Percentiles rank a stretch among this genome's conserved stretches.
These are phyloP conservation scores for Ogataea polymorpha DNA, from an alignment of 805 yeast species.

Conservation along the genomic window DNA sequence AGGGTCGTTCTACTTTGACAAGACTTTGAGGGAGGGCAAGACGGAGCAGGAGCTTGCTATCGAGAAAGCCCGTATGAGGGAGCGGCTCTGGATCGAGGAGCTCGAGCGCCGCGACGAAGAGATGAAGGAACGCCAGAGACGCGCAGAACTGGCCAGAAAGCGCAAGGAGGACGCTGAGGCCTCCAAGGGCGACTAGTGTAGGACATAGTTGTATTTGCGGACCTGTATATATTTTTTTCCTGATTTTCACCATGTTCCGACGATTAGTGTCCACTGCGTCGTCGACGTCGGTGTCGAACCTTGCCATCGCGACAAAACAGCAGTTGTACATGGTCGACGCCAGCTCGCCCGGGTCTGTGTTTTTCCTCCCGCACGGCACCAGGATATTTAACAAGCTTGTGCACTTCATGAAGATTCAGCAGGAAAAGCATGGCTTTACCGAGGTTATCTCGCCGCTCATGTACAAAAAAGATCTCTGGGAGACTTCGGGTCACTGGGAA, in stretches of 20 bases:
- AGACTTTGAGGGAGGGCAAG: constrained; percentile 41
- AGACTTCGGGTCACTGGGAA: constrained; percentile 92
- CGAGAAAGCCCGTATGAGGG: constrained; percentile 83
- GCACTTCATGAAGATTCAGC: constrained; percentile 82
- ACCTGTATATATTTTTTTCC: not conserved
- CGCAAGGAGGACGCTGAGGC: constrained; percentile 8
- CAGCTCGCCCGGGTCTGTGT: constrained; percentile 85
- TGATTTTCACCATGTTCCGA: constrained; percentile 2
- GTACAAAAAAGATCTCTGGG: constrained; percentile 81
- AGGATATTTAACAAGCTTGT: constrained; percentile 76
- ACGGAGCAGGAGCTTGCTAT: constrained; percentile 62
- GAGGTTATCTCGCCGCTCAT: constrained; percentile 93
- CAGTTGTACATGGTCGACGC: constrained; percentile 76
- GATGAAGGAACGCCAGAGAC: constrained; percentile 60
- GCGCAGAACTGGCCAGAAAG: constrained; percentile 62
- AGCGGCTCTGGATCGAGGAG: constrained; percentile 83
- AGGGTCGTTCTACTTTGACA: constrained; percentile 72
- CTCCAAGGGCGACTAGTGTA: not conserved
- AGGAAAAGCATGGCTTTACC: constrained; percentile 74
- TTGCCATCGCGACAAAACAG: constrained; percentile 59
- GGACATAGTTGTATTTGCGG: not conserved
- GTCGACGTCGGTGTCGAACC: constrained; percentile 34
- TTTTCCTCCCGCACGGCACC: constrained; percentile 92
- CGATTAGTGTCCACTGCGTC: constrained; percentile 9
- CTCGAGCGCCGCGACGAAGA: constrained; percentile 82